Evolutionary conservation across 2,329 filamentous ascomycete species (phyloP).

Genomic region (Colletotrichum sp.): DNA sequence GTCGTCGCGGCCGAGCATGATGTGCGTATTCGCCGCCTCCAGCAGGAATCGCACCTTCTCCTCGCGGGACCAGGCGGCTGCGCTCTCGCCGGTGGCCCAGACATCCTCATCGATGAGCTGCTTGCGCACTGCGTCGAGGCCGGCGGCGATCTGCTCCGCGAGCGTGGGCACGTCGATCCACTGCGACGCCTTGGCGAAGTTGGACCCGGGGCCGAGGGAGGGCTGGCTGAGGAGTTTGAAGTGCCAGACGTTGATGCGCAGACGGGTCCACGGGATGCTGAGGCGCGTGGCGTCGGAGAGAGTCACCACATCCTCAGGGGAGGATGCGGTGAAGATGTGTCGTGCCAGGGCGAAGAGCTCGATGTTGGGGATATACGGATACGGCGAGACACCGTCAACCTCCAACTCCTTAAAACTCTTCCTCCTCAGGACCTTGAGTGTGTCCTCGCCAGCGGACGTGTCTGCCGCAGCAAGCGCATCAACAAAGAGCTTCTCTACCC

Average conservation of each 20-base stretch:
- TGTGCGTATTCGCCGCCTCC: conserved; percentile 83
- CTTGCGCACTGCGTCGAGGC: conserved; percentile 45
- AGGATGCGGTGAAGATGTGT: conserved; percentile 45
- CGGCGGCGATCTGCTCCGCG: conserved; percentile 51
- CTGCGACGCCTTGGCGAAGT: conserved; percentile 60
- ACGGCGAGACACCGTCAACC: conserved; percentile 85
- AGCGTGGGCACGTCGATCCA: conserved; percentile 66
- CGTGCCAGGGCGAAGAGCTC: conserved; percentile 82
- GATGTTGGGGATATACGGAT: conserved; percentile 81
- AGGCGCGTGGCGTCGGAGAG: conserved; percentile 40
- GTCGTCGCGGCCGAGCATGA: conserved; percentile 81
- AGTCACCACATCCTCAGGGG: conserved; percentile 28
- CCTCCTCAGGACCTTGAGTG: conserved; percentile 44
- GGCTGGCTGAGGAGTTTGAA: conserved; percentile 66
- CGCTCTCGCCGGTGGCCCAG: conserved; percentile 35
- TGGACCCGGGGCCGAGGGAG: conserved; percentile 56
- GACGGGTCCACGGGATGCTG: conserved; percentile 62
- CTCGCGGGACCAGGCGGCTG: conserved; percentile 41
- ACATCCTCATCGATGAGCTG: conserved; percentile 40
- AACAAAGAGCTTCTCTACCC: conserved; percentile 42
- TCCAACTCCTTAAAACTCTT: conserved; percentile 59
- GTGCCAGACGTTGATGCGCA: conserved; percentile 76
- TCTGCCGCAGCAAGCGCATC: conserved; percentile 29
- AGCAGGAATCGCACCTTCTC: conserved; percentile 75
- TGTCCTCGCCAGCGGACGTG: conserved; percentile 17